Evolutionary conservation across 768 basidiomycete genomes (phyloP).

Genomic region (Xanthoconium stramineum): DNA sequence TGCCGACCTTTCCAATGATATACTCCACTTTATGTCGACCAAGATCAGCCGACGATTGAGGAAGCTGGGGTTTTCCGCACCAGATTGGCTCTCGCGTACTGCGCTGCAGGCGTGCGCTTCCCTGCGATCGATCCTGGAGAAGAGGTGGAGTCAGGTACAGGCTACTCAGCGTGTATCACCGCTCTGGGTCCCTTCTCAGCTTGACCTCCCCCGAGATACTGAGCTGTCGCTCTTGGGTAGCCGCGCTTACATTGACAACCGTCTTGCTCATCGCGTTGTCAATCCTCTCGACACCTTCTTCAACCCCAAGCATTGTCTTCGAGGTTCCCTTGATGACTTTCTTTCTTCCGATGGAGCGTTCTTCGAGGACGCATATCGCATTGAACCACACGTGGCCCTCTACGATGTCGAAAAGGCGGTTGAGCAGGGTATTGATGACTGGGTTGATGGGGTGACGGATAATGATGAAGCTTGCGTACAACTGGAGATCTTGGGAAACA

Average conservation of each 20-base stretch:
- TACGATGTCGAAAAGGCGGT: conserved; percentile 39
- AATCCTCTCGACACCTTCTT: not conserved
- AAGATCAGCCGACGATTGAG: conserved; percentile 26
- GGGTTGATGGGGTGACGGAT: conserved; percentile 27
- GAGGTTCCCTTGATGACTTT: conserved; percentile 19
- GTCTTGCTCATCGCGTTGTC: not conserved
- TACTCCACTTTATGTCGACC: conserved; percentile 28
- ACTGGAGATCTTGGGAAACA: conserved; percentile 26
- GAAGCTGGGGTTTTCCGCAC: conserved; percentile 24
- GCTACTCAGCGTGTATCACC: conserved; percentile 25
- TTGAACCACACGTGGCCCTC: conserved; percentile 20
- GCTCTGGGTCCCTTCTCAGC: conserved; percentile 29
- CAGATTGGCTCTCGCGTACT: conserved; percentile 35
- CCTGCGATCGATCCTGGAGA: conserved; percentile 24
- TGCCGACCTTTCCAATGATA: conserved; percentile 18
- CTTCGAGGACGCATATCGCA: conserved; percentile 9
- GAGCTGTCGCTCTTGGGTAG: conserved; percentile 32
- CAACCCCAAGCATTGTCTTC: not conserved
- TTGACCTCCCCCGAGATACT: conserved; percentile 31
- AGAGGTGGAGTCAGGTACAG: conserved; percentile 35
- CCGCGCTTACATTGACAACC: conserved; percentile 24
- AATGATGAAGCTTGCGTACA: conserved; percentile 21
- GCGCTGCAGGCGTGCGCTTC: conserved; percentile 35
- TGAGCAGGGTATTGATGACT: conserved; percentile 29
- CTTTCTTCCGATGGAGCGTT: conserved; percentile 11